Evolutionary conservation across 352 stramenopile genomes (phyloP), one percentile per base, ranked within the genome.

Genomic region (Saprolegnia diclina): DNA sequence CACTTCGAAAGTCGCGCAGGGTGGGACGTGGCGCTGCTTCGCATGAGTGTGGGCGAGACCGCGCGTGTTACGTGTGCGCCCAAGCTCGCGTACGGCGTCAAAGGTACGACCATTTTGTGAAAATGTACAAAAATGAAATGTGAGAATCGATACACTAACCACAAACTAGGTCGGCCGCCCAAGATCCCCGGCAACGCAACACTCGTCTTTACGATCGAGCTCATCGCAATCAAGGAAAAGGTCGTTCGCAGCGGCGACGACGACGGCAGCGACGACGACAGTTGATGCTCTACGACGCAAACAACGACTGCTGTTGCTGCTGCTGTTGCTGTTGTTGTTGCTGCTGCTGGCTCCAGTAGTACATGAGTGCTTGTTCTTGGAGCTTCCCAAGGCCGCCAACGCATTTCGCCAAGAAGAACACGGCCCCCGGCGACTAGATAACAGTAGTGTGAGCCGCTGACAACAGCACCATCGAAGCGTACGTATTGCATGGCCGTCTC

Each of bases 301-400:
- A 59, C 24, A 59, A n/a, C 35, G 52, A 35, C 35, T 4, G 9
- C 24, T 35, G 52, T 24, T 59, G 18, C 57, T 65, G 32, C 19
- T 50, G 26, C 40, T 21, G 18, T 22, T 18, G 26, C 9, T 59
- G 52, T 19, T 35, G 52, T 24, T 59, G 18, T 29, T 65, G 32
- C 19, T 50, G 45, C n/a, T 69, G 53, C 76, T 91, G 83, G 73
- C 83, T 94, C 85, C 85, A 94, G 68, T 90, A 92, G 64, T 85
- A 91, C 85, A 94, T 92, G 64, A 94, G 75, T 22, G 85, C 85
- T 67, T 94, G 82, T 65, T 94, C 85, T 18, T 85, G 85, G 56
- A 94, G 71, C 77, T 91, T 83, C 52, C 91, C 79, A 67, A 94
- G 74, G 66, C 90, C 91, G 78, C 91, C 79, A 68, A 92, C 79